These are phyloP conservation scores for Leccinum variicolor DNA, from an alignment of 768 basidiomycete genomes.

Conservation along the genomic window DNA sequence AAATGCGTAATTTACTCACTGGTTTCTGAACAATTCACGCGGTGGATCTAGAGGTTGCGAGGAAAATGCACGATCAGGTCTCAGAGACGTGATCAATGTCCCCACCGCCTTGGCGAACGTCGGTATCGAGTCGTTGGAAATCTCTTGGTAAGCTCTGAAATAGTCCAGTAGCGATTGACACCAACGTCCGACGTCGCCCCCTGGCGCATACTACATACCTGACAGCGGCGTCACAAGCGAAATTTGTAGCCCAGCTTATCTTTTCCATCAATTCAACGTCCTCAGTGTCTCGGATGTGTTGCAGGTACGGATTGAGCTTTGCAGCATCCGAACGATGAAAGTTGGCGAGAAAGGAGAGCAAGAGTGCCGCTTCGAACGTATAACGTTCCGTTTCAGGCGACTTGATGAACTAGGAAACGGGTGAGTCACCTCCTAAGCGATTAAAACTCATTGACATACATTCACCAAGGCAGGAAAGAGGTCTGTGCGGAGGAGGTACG, in stretches of 20 bases:
- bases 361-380: slow-evolving; percentile 56
- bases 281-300: slow-evolving; percentile 43
- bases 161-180: background rate
- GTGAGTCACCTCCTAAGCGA: background rate
- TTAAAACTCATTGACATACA: slow-evolving; percentile 31
- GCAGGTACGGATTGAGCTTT: slow-evolving; percentile 64
- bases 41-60: slow-evolving; percentile 44
- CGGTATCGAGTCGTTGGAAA: slow-evolving; percentile 50
- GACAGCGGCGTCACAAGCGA: slow-evolving; percentile 46
- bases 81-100: slow-evolving; percentile 47
- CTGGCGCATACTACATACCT: slow-evolving; percentile 39
- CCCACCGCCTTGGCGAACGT: slow-evolving; percentile 50
- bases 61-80: slow-evolving; percentile 53
- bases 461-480: slow-evolving; percentile 52
- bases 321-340: slow-evolving; percentile 73
- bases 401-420: slow-evolving; percentile 47
- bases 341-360: slow-evolving; percentile 63
- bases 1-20: slow-evolving; percentile 35
- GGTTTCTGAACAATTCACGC: slow-evolving; percentile 53
- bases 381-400: slow-evolving; percentile 51
- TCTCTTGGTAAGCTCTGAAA: slow-evolving; percentile 52
- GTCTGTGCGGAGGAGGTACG: slow-evolving; percentile 64
- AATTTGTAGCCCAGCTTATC: slow-evolving; percentile 55
- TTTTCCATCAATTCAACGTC: slow-evolving; percentile 54
- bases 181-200: background rate